Evolutionary conservation across 371 early-diverging fungal species (phyloP).

Genomic region (Actinomortierella wolfii): DNA sequence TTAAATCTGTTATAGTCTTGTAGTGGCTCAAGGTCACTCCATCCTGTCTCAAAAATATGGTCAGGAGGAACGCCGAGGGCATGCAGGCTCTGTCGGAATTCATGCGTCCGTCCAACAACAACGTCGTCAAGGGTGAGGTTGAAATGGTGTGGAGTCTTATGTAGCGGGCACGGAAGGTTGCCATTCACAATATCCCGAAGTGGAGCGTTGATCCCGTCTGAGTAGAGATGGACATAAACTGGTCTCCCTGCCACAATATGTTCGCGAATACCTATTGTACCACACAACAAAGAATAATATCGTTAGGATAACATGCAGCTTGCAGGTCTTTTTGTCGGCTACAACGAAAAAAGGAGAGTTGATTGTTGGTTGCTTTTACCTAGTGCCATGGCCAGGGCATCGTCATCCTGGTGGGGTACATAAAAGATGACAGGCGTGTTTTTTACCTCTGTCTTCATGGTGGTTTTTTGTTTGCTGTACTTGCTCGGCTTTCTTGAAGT

Average conservation of each 20-base stretch:
- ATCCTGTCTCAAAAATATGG: slow-evolving; percentile 30
- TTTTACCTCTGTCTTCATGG: no score
- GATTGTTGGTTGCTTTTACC: no score
- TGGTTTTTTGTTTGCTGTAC: no score
- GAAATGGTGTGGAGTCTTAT: slow-evolving; percentile 12
- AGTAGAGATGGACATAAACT: slow-evolving; percentile 35
- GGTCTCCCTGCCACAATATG: slow-evolving; percentile 21
- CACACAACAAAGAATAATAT: not conserved
- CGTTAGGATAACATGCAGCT: not conserved
- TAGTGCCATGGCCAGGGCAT: slow-evolving; percentile 37
- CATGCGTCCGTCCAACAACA: slow-evolving; percentile 31
- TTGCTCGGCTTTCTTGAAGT: no score
- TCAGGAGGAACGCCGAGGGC: slow-evolving; percentile 19
- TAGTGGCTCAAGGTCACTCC: slow-evolving; percentile 34
- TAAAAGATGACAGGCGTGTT: slow-evolving; percentile 22
- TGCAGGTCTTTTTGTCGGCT: no score
- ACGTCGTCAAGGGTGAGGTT: slow-evolving; percentile 26
- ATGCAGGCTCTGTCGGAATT: slow-evolving; percentile 26
- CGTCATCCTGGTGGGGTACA: slow-evolving; percentile 37
- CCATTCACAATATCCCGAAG: slow-evolving; percentile 31
- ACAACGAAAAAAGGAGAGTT: no score
- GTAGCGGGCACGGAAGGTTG: slow-evolving; percentile 11
- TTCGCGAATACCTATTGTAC: slow-evolving; percentile 21
- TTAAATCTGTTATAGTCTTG: slow-evolving; percentile 17
- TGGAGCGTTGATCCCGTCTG: slow-evolving; percentile 28